These are phyloP conservation scores for Blastobotrys apis DNA, from an alignment of 1,139 yeast species.

Conservation along the genomic window DNA sequence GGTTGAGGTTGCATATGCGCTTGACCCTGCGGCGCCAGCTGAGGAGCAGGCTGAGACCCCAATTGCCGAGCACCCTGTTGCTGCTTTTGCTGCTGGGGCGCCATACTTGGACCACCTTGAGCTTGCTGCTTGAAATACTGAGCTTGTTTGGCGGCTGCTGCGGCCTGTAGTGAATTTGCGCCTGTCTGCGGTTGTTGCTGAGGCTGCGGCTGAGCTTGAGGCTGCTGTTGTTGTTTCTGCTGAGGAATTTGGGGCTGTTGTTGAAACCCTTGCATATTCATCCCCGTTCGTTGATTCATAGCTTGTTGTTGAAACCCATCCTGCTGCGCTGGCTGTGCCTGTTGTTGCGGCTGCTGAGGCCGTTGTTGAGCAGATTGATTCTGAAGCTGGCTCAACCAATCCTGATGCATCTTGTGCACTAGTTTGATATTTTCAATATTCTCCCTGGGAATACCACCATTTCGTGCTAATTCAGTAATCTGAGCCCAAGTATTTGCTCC, in stretches of 20 bases:
- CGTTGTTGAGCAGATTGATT: slow-evolving; percentile 17
- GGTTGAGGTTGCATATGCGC: slow-evolving; percentile 13
- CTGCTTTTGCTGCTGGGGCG: background rate
- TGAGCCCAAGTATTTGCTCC: slow-evolving; percentile 81
- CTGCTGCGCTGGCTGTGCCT: slow-evolving; percentile 17
- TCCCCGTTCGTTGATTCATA: slow-evolving; percentile 2
- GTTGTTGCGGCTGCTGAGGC: slow-evolving; percentile 18
- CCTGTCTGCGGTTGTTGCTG: background rate
- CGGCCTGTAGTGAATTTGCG: background rate
- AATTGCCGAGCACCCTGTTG: too few relatives aligned
- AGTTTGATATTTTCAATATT: slow-evolving; percentile 55
- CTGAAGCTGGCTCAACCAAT: slow-evolving; percentile 35
- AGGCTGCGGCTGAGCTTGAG: slow-evolving; percentile 16
- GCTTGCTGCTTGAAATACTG: background rate
- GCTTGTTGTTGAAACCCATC: slow-evolving; percentile 14
- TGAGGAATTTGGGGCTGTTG: slow-evolving; percentile 19
- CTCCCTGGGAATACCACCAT: slow-evolving; percentile 52
- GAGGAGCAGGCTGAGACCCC: too few relatives aligned
- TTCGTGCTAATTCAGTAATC: slow-evolving; percentile 63
- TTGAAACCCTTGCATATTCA: slow-evolving; percentile 20
- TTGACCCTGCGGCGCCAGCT: slow-evolving; percentile 16
- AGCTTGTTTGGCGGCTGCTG: background rate
- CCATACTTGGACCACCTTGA: background rate
- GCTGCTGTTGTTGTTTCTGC: slow-evolving; percentile 22
- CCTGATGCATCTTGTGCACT: slow-evolving; percentile 56